Base-by-base conservation (phyloP, 2,329 filamentous ascomycete genomes). In the Chaetomiaceae sp. region DNA sequence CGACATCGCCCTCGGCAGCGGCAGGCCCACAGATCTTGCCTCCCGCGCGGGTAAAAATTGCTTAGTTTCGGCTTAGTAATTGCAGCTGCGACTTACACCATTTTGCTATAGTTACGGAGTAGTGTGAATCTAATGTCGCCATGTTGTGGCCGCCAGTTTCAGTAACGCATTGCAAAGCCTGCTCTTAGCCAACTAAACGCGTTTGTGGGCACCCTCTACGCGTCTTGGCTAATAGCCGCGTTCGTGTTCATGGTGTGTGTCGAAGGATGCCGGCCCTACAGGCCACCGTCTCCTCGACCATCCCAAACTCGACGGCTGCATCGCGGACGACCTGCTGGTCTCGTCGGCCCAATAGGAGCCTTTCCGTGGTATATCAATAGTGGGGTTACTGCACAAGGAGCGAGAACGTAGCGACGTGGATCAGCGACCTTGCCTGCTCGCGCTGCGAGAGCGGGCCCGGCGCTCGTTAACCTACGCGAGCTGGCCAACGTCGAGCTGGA, bases 401-500 rank as follows among this genome's bases (percentile, higher is more conserved):
- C 34, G 34, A 37, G 34, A 40, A 20, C 8, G 27, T 40, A 40
- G 27, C 38, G 38, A 22, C 15, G 27, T 33, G 27, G 27, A 40
- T 33, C 38, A 40, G 14, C 27, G 35, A 38, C 35, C 35, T 40
- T 26, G 26, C 27, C 12, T 40, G 38, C 27, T 20, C 27, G 38
- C 12, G 27, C 38, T 20, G 17, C 38, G 27, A 40, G 38, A 22
- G 30, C 22, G n/a, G 26, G 14, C 37, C 18, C 35, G 14, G 35
- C 35, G 38, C 38, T 40, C 26, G 38, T 40, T 17, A 22, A 40
- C 38, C 17, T 40, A 17, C 32, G 38, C 38, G 17, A 33, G 26
- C 38, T 40, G 27, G 27, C 38, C 38, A 40, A 40, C 27, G 14
- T 40, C 38, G 38, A 40, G 32, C 38, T 40, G 27, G 38, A 40